phyloP scores from a whole-genome alignment of 495 filamentous ascomycete genomes.

The Mytilinidion resinicola region DNA sequence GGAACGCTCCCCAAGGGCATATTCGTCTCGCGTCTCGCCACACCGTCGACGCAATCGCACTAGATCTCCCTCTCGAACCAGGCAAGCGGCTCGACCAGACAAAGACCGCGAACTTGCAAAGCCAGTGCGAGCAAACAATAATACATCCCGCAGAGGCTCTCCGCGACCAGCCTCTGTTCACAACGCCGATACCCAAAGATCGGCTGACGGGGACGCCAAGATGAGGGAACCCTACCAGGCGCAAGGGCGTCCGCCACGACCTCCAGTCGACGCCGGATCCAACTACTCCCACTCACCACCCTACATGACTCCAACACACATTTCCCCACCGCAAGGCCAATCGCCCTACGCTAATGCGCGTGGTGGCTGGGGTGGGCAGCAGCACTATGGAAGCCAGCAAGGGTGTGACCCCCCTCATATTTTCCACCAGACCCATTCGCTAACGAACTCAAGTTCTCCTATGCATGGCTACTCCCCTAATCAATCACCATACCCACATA shows the following conservation, averaged over 20 bases:
- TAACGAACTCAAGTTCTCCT: slow-evolving; percentile 31
- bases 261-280: slow-evolving; percentile 14
- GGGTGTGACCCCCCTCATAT: slow-evolving; percentile 44
- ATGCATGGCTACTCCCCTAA: slow-evolving; percentile 38
- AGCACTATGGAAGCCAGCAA: slow-evolving; percentile 53
- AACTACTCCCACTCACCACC: slow-evolving; percentile 30
- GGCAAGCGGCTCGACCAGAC: slow-evolving; percentile 2
- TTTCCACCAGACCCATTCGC: slow-evolving; percentile 1
- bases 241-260: slow-evolving; percentile 16
- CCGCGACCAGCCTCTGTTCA: slow-evolving; percentile 8
- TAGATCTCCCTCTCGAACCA: slow-evolving; percentile 1
- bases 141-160: slow-evolving; percentile 11
- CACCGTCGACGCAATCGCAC: slow-evolving; percentile 7
- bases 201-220: slow-evolving; percentile 12
- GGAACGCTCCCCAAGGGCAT: slow-evolving; percentile 6
- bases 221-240: slow-evolving; percentile 25
- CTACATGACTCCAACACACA: slow-evolving; percentile 26
- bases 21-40: slow-evolving; percentile 11
- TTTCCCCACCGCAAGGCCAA: slow-evolving; percentile 54
- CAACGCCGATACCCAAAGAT: slow-evolving; percentile 15
- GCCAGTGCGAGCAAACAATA: slow-evolving; percentile 8
- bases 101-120: slow-evolving; percentile 17
- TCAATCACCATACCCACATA: slow-evolving; percentile 48
- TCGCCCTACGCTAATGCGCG: slow-evolving; percentile 57
- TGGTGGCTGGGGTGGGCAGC: slow-evolving; percentile 51